Conservation (phyloP, 2,329 filamentous ascomycete genomes). For the Orbilia ellipsospora region DNA sequence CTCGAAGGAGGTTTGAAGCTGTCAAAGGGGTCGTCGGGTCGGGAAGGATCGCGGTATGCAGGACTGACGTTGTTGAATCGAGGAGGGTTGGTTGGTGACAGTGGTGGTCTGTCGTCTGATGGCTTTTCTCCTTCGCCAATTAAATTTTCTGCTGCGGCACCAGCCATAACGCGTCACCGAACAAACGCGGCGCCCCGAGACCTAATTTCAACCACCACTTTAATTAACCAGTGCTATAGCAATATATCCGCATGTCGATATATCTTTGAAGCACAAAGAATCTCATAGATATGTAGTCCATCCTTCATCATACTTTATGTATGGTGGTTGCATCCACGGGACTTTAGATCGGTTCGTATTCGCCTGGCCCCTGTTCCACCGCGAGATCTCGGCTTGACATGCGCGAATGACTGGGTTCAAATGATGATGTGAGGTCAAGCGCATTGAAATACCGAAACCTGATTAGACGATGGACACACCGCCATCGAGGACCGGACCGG, state of each 20-base stretch:
- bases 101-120: slow-evolving; percentile 38
- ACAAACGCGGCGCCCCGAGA: slow-evolving; percentile 33
- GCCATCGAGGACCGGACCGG: neutral
- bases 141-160: slow-evolving; percentile 27
- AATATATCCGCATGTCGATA: no score
- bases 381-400: slow-evolving; percentile 8
- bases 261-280: no score
- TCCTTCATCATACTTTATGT: no score
- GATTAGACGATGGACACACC: neutral
- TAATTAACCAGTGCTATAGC: no score
- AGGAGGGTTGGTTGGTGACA: neutral
- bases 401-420: slow-evolving; percentile 20
- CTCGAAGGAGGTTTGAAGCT: slow-evolving; percentile 4
- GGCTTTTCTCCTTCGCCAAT: slow-evolving; percentile 22
- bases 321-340: no score
- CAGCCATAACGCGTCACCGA: slow-evolving; percentile 41
- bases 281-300: no score
- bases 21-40: neutral
- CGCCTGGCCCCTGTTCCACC: slow-evolving; percentile 7
- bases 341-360: neutral
- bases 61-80: slow-evolving; percentile 29
- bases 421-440: slow-evolving; percentile 10
- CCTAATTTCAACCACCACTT: no score
- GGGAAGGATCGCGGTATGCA: slow-evolving; percentile 34
- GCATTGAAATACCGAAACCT: slow-evolving; percentile 38